Percentiles rank a stretch among this genome's conserved stretches.
Evolutionary conservation across 495 filamentous ascomycete genomes (phyloP).

Genomic region (Physcia stellaris): DNA sequence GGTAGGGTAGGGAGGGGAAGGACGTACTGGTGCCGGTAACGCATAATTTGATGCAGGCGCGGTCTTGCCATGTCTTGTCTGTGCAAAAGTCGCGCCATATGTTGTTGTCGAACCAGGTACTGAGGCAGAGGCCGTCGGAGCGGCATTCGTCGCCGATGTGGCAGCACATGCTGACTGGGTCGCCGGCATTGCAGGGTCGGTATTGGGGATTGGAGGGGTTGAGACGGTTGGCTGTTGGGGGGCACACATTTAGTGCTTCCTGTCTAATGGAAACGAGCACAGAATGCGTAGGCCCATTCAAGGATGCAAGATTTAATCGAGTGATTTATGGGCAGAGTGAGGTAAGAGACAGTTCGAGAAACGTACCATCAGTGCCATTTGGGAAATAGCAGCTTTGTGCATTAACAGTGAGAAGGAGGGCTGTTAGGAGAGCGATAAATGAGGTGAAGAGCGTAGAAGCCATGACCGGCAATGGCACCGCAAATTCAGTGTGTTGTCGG

Average conservation of each 20-base stretch:
- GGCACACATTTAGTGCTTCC: no score
- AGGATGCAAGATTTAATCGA: no score
- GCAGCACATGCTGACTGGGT: slow-evolving; percentile 4
- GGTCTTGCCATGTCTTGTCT: slow-evolving; percentile 1
- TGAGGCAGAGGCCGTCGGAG: slow-evolving; percentile 1
- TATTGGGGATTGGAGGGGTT: no score
- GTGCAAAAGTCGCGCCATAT: slow-evolving; percentile 3
- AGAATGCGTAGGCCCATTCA: no score
- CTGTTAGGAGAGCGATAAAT: no score
- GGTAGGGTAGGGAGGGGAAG: background rate
- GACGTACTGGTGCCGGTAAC: background rate
- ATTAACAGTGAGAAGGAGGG: no score
- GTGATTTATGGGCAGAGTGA: no score
- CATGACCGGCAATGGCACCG: no score
- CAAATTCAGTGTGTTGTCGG: no score
- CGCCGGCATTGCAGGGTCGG: background rate
- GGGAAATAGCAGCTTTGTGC: slow-evolving; percentile 3
- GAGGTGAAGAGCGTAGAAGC: no score
- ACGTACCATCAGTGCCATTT: slow-evolving; percentile 1
- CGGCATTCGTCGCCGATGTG: slow-evolving; percentile 1
- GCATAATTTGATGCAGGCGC: slow-evolving; percentile 1
- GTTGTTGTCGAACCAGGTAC: background rate
- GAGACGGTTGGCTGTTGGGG: no score
- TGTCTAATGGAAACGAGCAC: no score
- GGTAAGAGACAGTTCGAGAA: background rate